Base-by-base conservation (phyloP, 441 rosid species). In the Adansonia gregorii region DNA sequence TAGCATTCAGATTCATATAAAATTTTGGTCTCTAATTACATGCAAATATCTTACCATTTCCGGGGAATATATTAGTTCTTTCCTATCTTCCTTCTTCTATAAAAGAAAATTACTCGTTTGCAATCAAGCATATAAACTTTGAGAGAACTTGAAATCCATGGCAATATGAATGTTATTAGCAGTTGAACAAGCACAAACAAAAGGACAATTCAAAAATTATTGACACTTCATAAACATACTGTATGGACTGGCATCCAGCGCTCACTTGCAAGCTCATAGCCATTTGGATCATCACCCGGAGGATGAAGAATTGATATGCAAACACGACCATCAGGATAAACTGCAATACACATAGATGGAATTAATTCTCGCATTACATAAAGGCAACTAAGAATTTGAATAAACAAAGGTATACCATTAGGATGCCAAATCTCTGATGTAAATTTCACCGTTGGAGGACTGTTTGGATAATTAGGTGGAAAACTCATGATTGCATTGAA, bases 351-450 rank as follows among this genome's bases (percentile, higher is more conserved):
- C 20, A 65, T 12, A 52, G 35, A 65, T 72, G 3, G 35, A 35
- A n/a, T 49, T 64, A 71, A 10, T 17, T 64, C 59, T n/a, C 31
- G 24, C 61, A 10, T 35, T 35, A 72, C 31, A 35, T 7, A 17
- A 72, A n/a, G 27, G 5, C 24, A 14, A 0, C n/a, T n/a, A 71
- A 71, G 48, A n/a, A 8, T 6, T 15, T 2, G 6, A 67, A 67
- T 4, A 72, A 7, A 17, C 48, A n/a, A 9, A 54, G 49, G 2
- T 5, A 72, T 70, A 95, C 99, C 99, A 75, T 95, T 95, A 51
- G 99, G 99, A 86, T 95, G 99, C 99, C 99, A 95, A 80, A 95
- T 60, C 82, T 95, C 99, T 0, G 99, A 91, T 1, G 91, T 88
- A 81, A 95, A 95, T 86, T 84, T 88, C 73, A 95, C 94, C 6